These are phyloP conservation scores for Roridomyces roridus DNA, from an alignment of 768 basidiomycete species.

Conservation along the genomic window DNA sequence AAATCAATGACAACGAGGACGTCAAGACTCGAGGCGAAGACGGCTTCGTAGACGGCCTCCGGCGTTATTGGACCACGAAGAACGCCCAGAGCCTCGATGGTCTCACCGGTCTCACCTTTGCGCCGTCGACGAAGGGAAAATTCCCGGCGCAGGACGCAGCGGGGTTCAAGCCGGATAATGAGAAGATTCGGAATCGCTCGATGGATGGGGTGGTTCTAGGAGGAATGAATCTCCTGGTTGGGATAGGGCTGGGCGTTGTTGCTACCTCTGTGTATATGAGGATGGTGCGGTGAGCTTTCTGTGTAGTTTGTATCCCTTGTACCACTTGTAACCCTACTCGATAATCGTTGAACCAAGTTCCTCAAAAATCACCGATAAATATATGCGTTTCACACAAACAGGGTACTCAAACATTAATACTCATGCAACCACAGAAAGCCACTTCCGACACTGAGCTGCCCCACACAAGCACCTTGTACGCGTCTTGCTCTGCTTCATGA, in stretches of 20 bases:
- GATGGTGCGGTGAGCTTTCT: neutral
- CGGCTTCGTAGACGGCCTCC: conserved; percentile 47
- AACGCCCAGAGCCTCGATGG: conserved; percentile 64
- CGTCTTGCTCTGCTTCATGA: conserved; percentile 7
- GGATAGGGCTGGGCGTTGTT: conserved; percentile 19
- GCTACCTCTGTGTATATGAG: conserved; percentile 5
- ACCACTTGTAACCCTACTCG: no score
- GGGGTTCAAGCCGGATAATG: conserved; percentile 20
- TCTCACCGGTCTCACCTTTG: conserved; percentile 51
- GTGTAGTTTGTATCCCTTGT: neutral
- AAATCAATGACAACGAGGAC: conserved; percentile 43
- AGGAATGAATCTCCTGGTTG: conserved; percentile 10
- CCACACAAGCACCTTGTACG: conserved; percentile 13
- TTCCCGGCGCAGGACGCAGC: conserved; percentile 1
- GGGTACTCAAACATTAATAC: no score
- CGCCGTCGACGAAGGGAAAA: conserved; percentile 26
- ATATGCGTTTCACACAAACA: no score
- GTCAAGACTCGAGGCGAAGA: conserved; percentile 8
- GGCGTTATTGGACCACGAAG: conserved; percentile 57
- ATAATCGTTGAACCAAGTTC: no score
- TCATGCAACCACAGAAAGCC: conserved; percentile 13
- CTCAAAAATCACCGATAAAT: no score
- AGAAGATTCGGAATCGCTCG: neutral
- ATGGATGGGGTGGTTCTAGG: neutral
- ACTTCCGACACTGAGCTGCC: conserved; percentile 5